These are phyloP conservation scores for Ophiocordyceps camponoti-rufipedis DNA, from an alignment of 2,329 filamentous ascomycete species.

Conservation along the genomic window DNA sequence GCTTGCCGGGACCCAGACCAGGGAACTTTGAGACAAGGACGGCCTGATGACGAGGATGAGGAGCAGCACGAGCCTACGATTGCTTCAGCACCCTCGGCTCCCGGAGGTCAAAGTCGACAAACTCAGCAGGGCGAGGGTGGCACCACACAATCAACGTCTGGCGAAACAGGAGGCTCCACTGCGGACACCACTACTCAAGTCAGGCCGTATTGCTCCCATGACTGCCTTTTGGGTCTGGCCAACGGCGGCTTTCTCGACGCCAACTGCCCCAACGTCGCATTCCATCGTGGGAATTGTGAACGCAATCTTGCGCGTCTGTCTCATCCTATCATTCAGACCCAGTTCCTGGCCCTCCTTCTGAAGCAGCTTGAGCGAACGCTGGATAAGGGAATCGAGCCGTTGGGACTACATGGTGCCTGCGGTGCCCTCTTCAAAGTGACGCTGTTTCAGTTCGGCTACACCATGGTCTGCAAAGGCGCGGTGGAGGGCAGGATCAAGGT, in stretches of 20 bases:
- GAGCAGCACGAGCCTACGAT: no score
- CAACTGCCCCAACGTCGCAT: slow-evolving; percentile 14
- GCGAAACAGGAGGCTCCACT: no score
- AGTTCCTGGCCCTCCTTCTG: slow-evolving; percentile 13
- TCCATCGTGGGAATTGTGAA: background rate
- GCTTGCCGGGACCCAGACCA: no score
- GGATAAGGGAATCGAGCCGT: slow-evolving; percentile 11
- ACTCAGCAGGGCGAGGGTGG: no score
- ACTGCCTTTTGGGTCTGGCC: slow-evolving; percentile 18
- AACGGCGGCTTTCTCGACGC: slow-evolving; percentile 3
- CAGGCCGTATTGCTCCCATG: slow-evolving; percentile 19
- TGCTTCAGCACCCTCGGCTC: no score
- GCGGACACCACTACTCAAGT: no score
- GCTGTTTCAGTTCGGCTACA: slow-evolving; percentile 22
- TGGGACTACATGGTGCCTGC: slow-evolving; percentile 13
- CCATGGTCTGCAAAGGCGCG: no score
- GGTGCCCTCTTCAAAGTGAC: slow-evolving; percentile 23
- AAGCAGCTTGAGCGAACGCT: slow-evolving; percentile 12
- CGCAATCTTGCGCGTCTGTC: background rate
- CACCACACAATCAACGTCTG: no score
- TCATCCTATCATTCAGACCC: slow-evolving; percentile 11
- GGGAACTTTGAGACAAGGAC: no score
- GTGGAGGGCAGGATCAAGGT: no score
- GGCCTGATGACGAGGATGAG: no score
- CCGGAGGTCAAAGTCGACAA: no score